phyloP scores from a whole-genome alignment of 345 rosid species.

The Brassica carinata region DNA sequence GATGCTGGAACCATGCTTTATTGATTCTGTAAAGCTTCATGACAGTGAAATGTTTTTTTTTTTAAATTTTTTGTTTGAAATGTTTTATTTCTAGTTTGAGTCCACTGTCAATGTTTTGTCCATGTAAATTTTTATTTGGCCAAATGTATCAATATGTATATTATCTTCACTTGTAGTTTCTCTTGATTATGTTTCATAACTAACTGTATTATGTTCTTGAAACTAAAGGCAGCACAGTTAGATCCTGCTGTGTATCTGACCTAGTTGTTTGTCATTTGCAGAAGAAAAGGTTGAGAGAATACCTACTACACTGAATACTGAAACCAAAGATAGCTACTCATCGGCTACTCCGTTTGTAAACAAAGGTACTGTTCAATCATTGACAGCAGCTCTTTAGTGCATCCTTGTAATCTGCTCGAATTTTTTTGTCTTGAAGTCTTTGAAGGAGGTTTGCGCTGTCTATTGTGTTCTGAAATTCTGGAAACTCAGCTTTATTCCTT shows the following conservation, averaged over 20 bases:
- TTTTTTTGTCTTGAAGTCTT: background rate
- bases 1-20: background rate
- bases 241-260: slow-evolving; percentile 25
- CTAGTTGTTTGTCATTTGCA: slow-evolving; percentile 32
- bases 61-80: no score
- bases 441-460: background rate
- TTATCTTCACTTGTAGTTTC: background rate
- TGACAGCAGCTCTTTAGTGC: background rate
- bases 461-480: slow-evolving; percentile 3
- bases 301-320: slow-evolving; percentile 7
- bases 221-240: background rate
- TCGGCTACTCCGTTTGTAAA: slow-evolving; percentile 26
- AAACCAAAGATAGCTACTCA: slow-evolving; percentile 24
- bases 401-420: slow-evolving; percentile 8
- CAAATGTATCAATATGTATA: no score
- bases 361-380: slow-evolving; percentile 24
- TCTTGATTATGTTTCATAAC: background rate
- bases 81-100: background rate
- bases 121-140: no score
- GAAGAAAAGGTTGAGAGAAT: slow-evolving; percentile 32
- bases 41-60: background rate
- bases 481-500: slow-evolving; percentile 5
- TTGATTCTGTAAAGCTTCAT: background rate
- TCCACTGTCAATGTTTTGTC: slow-evolving; percentile 4
- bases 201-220: background rate